Evolutionary conservation across 2,329 filamentous ascomycete species (phyloP).

Genomic region (Paramyrothecium sp.): DNA sequence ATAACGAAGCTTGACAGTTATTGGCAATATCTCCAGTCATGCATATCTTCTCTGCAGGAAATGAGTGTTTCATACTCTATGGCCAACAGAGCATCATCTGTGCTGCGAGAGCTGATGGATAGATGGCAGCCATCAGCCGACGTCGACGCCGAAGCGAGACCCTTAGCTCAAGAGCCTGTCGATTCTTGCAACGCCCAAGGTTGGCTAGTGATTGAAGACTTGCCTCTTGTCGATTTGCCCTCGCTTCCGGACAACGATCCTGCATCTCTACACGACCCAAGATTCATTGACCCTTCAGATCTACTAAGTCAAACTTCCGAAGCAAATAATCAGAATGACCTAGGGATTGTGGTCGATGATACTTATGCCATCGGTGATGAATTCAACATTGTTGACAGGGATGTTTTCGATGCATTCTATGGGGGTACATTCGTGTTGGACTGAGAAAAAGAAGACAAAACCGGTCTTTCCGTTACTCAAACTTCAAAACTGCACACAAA

Average conservation of each 20-base stretch:
- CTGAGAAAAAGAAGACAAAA: not conserved
- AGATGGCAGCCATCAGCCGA: not conserved
- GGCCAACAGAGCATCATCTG: not conserved
- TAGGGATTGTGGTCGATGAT: not conserved
- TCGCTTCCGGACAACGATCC: not conserved
- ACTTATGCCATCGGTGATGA: not conserved
- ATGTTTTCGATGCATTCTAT: not conserved
- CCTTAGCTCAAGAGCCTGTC: not conserved
- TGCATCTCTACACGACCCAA: not conserved
- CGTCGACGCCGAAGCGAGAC: not conserved
- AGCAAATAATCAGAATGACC: not conserved
- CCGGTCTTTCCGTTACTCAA: not conserved
- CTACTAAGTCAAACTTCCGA: not conserved
- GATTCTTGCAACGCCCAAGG: not conserved
- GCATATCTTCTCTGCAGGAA: not conserved
- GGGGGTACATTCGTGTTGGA: not conserved
- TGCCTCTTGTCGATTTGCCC: not conserved
- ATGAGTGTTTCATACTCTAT: not conserved
- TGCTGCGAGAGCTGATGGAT: not conserved
- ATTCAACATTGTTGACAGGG: not conserved
- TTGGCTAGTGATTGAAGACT: not conserved
- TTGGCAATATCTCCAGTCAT: not conserved
- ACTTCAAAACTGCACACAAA: too few species aligned
- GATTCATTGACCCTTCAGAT: not conserved
- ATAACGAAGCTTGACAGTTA: not conserved